Base-by-base conservation (phyloP, 192 early-diverging fungal genomes). In the Chytriomyces confervae region DNA sequence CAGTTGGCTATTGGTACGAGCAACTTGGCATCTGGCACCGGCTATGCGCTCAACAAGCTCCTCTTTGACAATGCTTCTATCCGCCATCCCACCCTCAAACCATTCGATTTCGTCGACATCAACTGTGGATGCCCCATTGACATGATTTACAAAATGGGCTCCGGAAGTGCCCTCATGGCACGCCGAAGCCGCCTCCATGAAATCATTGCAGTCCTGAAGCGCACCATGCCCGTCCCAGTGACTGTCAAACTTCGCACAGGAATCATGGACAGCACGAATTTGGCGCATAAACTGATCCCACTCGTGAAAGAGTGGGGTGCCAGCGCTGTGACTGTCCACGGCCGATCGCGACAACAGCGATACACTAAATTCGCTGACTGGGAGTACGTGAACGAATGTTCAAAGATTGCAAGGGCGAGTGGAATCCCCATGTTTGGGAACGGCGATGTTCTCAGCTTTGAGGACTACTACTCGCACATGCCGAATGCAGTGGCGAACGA, bases 51-150 rank as follows among this genome's bases (percentile, higher is more conserved):
- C 62, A 48, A 78, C 5, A 27, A 89, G 67, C 69, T 85, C 43
- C 84, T 87, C 43, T 86, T 91, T 24, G 82, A 89, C 7, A 90
- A 45, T 29, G 60, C 72, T 10, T n/a, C 18, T 5, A 62, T 27
- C 72, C 51, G 51, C 6, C 57, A 51, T 23, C 50, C 50, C 9
- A 43, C 48, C 24, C 69, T 72, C 24, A 45, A 36, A n/a, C 72
- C 72, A 7, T 74, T 97, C 16, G 96, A 99, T 80, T 99, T 99
- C 83, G 88, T 99, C 43, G 97, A 99, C 82, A 78, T 99, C 66
- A 99, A 99, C 83, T 89, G 71, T 29, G 97, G 97, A 0, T 99
- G 97, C 82, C 97, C 97, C 11, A 94, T 97, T 43, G 97, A 99
- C 64, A 78, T 92, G 20, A 90, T 97, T 43, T 94, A 84, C 72